These are phyloP conservation scores for Favolaschia claudopus DNA, from an alignment of 768 basidiomycete species.

Conservation along the genomic window DNA sequence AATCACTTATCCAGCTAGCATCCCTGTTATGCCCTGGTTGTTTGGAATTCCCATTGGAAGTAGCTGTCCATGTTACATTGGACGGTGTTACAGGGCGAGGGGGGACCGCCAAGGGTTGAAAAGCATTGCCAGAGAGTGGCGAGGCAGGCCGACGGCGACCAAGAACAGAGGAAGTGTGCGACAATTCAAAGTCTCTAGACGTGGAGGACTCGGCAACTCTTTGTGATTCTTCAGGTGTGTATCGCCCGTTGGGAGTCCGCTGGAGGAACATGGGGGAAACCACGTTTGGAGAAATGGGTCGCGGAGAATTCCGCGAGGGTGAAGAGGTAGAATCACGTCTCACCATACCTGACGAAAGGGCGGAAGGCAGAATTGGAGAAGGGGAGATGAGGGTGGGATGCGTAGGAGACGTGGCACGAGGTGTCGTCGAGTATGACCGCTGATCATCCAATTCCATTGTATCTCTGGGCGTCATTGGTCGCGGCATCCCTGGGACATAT, in stretches of 20 bases:
- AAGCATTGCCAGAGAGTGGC: constrained; percentile 67
- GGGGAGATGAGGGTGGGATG: constrained; percentile 43
- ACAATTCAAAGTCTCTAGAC: constrained; percentile 52
- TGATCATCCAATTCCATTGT: constrained; percentile 73
- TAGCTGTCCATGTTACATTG: constrained; percentile 73
- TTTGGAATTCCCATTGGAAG: constrained; percentile 38
- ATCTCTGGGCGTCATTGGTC: constrained; percentile 91
- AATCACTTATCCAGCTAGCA: constrained; percentile 64
- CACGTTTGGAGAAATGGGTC: constrained; percentile 57
- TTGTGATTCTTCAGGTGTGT: constrained; percentile 63
- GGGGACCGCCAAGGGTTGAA: constrained; percentile 65
- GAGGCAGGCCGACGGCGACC: constrained; percentile 74
- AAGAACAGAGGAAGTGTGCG: constrained; percentile 59
- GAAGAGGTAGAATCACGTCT: constrained; percentile 68
- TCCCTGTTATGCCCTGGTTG: constrained; percentile 58
- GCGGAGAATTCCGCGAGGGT: constrained; percentile 49
- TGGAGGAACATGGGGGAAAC: constrained; percentile 60
- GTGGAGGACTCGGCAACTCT: constrained; percentile 42
- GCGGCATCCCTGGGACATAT: constrained; percentile 89
- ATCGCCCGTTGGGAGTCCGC: constrained; percentile 69
- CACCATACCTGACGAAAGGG: constrained; percentile 45
- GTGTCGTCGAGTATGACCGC: constrained; percentile 76
- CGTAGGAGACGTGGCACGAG: constrained; percentile 77
- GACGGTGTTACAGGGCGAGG: constrained; percentile 77
- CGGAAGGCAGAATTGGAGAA: constrained; percentile 45